phyloP scores from a whole-genome alignment of 1,139 yeast species.

The Saccharomyces hybrid region DNA sequence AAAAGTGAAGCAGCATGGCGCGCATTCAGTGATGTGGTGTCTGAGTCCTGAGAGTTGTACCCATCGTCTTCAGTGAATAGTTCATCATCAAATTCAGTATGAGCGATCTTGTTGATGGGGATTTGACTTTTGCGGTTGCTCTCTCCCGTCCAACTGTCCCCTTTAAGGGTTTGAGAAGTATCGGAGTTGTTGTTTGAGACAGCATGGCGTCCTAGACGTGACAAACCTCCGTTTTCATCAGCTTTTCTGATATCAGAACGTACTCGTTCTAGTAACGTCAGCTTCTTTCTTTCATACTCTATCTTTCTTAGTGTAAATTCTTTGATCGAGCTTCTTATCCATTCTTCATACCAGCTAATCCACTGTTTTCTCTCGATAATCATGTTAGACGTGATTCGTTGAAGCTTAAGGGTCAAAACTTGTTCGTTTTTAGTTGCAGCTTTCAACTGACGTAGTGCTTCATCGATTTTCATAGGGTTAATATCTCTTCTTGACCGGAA shows the following conservation, averaged over 20 bases:
- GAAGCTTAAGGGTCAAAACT: slow-evolving; percentile 62
- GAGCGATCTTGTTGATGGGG: slow-evolving; percentile 8
- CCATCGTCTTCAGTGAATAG: slow-evolving; percentile 5
- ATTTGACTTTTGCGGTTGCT: slow-evolving; percentile 20
- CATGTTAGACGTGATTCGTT: slow-evolving; percentile 82
- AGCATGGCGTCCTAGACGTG: slow-evolving; percentile 65
- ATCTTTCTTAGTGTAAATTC: slow-evolving; percentile 62
- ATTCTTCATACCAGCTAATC: slow-evolving; percentile 45
- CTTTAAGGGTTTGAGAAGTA: slow-evolving; percentile 11
- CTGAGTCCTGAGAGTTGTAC: background rate
- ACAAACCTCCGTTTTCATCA: slow-evolving; percentile 73
- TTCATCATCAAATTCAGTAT: slow-evolving; percentile 14
- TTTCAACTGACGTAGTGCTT: slow-evolving; percentile 73
- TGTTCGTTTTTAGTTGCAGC: slow-evolving; percentile 75
- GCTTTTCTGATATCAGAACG: slow-evolving; percentile 68
- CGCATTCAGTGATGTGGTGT: slow-evolving; percentile 52
- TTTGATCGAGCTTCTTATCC: slow-evolving; percentile 48
- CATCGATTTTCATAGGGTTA: slow-evolving; percentile 85
- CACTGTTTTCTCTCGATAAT: slow-evolving; percentile 55
- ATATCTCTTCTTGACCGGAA: slow-evolving; percentile 67
- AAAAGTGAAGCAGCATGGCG: slow-evolving; percentile 72
- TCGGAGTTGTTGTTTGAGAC: slow-evolving; percentile 45
- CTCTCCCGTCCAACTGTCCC: slow-evolving; percentile 39
- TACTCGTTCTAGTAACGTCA: slow-evolving; percentile 67
- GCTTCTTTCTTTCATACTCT: slow-evolving; percentile 77